These are phyloP conservation scores for Westerdykella ornata DNA, from an alignment of 2,329 filamentous ascomycete genomes.

Conservation along the genomic window DNA sequence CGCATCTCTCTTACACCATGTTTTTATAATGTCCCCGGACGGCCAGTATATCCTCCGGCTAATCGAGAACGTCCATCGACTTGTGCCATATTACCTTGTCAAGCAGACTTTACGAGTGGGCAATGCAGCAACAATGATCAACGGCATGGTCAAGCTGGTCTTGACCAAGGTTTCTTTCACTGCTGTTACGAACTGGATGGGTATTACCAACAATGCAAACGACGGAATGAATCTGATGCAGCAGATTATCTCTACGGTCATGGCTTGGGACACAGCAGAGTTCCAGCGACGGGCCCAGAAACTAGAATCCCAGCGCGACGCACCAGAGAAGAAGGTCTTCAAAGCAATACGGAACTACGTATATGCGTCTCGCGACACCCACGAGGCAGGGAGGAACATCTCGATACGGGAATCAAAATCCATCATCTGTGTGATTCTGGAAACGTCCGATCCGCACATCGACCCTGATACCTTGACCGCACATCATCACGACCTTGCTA, in stretches of 20 bases:
- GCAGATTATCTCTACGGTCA: slow-evolving; percentile 64
- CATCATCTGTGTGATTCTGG: slow-evolving; percentile 61
- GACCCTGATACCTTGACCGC: slow-evolving; percentile 47
- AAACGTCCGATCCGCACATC: slow-evolving; percentile 42
- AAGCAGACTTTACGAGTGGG: slow-evolving; percentile 68
- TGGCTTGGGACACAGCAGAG: slow-evolving; percentile 66
- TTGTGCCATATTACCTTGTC: slow-evolving; percentile 65
- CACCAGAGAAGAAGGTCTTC: slow-evolving; percentile 55
- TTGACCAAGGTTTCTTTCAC: slow-evolving; percentile 72
- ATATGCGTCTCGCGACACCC: slow-evolving; percentile 47
- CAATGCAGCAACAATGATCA: slow-evolving; percentile 77
- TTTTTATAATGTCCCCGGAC: slow-evolving; percentile 66
- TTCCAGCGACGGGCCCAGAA: slow-evolving; percentile 59
- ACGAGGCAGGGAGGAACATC: slow-evolving; percentile 52
- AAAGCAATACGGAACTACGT: slow-evolving; percentile 56
- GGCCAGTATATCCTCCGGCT: slow-evolving; percentile 68
- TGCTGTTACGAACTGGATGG: slow-evolving; percentile 72
- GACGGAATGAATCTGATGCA: slow-evolving; percentile 79
- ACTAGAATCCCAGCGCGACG: slow-evolving; percentile 56
- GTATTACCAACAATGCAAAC: slow-evolving; percentile 61
- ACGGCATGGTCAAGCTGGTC: slow-evolving; percentile 63
- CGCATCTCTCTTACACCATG: slow-evolving; percentile 66
- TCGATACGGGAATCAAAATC: slow-evolving; percentile 53
- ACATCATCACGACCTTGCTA: slow-evolving; percentile 55
- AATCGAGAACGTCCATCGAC: slow-evolving; percentile 60